Evolutionary conservation across 352 stramenopile genomes (phyloP), one percentile per base, ranked within the genome.

Genomic region (Phytopythium sindhum): DNA sequence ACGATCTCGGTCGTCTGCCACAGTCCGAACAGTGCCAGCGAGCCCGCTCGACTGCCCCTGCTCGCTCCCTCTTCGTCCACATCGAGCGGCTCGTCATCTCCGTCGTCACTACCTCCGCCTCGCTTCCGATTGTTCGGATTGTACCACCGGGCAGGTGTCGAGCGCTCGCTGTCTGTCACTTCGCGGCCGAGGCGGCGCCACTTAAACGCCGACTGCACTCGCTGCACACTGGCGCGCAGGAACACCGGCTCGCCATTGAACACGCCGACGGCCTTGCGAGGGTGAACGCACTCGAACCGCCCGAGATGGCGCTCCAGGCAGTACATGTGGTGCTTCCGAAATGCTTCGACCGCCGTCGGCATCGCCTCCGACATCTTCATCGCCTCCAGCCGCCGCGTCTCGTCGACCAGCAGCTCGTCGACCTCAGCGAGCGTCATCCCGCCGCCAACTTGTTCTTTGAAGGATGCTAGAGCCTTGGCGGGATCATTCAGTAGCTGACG

Each of bases 231-330:
- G 31, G 77, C 71, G n/a, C 86, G 78, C 0, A 81, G 69, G 74
- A 89, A 95, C 4, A 96, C 86, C 0, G 80, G 65, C 44, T 86
- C 65, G 8, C 88, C 88, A 33, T 91, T 91, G 60, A 96, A 96
- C 12, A 93, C 29, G 0, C 86, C 87, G 4, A 93, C 74, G 1
- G 76, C 66, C 51, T 88, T 88, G n/a, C 77, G 75, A 17, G 86
- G 86, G 26, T 94, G 66, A 23, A 96, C 64, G 67, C 70, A 86
- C 62, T 95, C 78, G n/a, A 75, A 74, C 7, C 69, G 72, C 5
- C 68, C 71, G 10, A 96, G 69, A 59, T 95, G 84, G 15, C 79
- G 77, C 65, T 94, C 82, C 8, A 96, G 72, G 57, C 83, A 88
- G 64, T 92, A 95, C 54, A 90, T 24, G 35, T 88, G 78, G 57